Evolutionary conservation across 208 protist species (phyloP), one percentile per base, ranked within the genome.

Genomic region (Trypanosoma vivax): DNA sequence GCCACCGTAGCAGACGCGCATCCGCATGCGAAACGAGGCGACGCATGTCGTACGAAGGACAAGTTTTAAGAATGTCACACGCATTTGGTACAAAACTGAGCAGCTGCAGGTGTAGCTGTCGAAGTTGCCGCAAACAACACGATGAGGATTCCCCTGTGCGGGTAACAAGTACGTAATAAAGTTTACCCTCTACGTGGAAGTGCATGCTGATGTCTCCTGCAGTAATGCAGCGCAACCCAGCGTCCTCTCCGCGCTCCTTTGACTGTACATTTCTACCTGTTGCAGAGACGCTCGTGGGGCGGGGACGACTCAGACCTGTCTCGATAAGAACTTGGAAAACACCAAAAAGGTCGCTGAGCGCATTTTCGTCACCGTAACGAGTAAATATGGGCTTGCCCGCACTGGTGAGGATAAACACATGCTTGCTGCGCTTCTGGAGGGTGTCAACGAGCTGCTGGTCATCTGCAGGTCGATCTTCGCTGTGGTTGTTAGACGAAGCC

Each of bases 371-470:
- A 2, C 83, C 70, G 31, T 90, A 80, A 2, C 72, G 74, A 10
- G 83, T 63, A 54, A 89, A 95, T 29, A 95, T 43, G 21, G 88
- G 88, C 59, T 88, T 90, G n/a, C 84, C 84, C 7, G 88, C 74
- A 24, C 79, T 80, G 1, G 83, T 92, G n/a, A 92, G 65, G 45
- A 92, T 65, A 58, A 95, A 90, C 0, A 95, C 55, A 56, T 95
- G 88, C 38, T 84, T 80, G 0, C 38, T 58, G 41, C 85, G 70
- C 24, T 60, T 47, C 27, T 38, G 42, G 7, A 90, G 67, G 13
- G 77, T 35, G 37, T 70, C 49, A 14, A 50, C 56, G 18, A 28
- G 19, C 19, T 19, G 18, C 18, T 40, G 2, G 25, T 38, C 6
- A 10, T 38, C 7, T 43, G 18, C 46, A 16, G 27, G 16, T 19